Conservation (phyloP, 2,329 filamentous ascomycete genomes). For the Aspergillus novoparasiticus region DNA sequence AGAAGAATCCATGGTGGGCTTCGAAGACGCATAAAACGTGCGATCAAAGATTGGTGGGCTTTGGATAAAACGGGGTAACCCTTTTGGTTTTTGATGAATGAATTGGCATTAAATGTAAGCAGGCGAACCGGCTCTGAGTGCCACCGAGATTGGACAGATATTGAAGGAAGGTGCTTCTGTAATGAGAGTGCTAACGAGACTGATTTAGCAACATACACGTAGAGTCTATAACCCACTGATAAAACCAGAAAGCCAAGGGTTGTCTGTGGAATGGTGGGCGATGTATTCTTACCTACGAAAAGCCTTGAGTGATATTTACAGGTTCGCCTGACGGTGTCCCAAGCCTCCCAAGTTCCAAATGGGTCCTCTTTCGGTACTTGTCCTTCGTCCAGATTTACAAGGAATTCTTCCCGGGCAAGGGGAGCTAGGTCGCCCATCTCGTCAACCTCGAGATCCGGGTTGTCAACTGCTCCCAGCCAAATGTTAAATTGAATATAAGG, state of each 20-base stretch:
- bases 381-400: constrained; percentile 32
- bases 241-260: neutral
- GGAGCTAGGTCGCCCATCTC: constrained; percentile 48
- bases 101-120: constrained; percentile 54
- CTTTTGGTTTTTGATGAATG: constrained; percentile 61
- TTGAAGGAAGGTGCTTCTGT: constrained; percentile 60
- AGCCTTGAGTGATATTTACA: constrained; percentile 84
- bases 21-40: constrained; percentile 59
- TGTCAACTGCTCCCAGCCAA: constrained; percentile 80
- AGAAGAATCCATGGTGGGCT: constrained; percentile 63
- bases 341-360: constrained; percentile 87
- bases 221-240: neutral
- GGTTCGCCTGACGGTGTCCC: constrained; percentile 81
- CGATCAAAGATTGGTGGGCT: constrained; percentile 59
- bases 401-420: constrained; percentile 46
- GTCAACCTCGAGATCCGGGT: constrained; percentile 58
- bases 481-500: constrained; percentile 79
- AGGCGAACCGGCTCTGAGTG: constrained; percentile 64
- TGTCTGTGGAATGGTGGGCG: neutral
- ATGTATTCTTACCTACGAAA: constrained; percentile 71
- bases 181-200: constrained; percentile 55
- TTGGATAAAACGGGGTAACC: constrained; percentile 62
- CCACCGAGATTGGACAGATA: constrained; percentile 62
- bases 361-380: constrained; percentile 61
- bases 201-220: constrained; percentile 19